phyloP scores from a whole-genome alignment of 768 basidiomycete genomes.

The Cystobasidium onofrii region DNA sequence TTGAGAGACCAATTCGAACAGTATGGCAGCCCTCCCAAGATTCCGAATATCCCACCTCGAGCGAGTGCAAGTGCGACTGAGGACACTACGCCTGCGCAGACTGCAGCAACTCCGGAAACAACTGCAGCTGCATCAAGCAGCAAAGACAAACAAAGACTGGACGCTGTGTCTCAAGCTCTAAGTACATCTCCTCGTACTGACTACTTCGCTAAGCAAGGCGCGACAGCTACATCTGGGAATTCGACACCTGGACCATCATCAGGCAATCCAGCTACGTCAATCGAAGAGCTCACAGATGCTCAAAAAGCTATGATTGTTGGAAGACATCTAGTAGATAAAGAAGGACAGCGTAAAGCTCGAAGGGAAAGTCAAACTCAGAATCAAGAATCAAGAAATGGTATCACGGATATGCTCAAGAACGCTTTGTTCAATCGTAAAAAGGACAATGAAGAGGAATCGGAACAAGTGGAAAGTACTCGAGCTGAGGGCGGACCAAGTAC shows the following conservation, averaged over 20 bases:
- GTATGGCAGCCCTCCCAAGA: slow-evolving; percentile 5
- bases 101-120: background rate
- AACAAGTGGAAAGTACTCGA: background rate
- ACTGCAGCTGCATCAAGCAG: background rate
- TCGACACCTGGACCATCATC: background rate
- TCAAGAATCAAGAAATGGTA: background rate
- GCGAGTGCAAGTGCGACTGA: slow-evolving; percentile 1
- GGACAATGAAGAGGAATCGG: slow-evolving; percentile 9
- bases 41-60: background rate
- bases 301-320: slow-evolving; percentile 25
- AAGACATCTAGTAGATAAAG: slow-evolving; percentile 10
- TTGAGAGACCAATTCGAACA: background rate
- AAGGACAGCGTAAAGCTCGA: slow-evolving; percentile 22
- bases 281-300: slow-evolving; percentile 23
- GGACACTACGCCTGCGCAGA: background rate
- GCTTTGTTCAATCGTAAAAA: background rate
- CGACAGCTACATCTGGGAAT: background rate
- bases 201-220: background rate
- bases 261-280: slow-evolving; percentile 9
- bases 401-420: slow-evolving; percentile 8
- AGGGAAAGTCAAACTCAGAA: background rate
- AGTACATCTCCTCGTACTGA: background rate
- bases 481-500: background rate
- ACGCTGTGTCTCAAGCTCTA: background rate
- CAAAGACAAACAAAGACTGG: background rate